Percentiles rank a stretch among this genome's conserved stretches.
Conservation (phyloP, 148 eudicot species). For the Vaccinium corymbosum region DNA sequence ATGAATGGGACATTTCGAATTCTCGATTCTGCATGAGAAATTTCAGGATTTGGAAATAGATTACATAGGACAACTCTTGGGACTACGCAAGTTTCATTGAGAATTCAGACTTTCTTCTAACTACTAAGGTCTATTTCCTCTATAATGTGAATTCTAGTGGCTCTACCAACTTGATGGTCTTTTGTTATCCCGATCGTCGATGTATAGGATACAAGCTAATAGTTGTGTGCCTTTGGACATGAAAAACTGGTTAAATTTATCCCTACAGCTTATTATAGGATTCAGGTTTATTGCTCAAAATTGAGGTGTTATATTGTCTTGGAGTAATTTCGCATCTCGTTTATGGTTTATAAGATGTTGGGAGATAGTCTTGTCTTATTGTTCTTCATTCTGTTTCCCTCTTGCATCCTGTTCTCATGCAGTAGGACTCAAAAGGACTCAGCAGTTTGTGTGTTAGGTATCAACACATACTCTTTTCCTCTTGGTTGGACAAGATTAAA, state of each 20-base stretch:
- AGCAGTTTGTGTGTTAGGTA: neutral
- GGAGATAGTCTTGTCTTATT: neutral
- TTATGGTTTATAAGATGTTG: neutral
- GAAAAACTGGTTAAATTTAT: neutral
- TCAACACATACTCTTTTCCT: neutral
- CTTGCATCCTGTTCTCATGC: neutral
- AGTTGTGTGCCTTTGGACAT: neutral
- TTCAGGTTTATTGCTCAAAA: neutral
- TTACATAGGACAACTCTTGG: neutral
- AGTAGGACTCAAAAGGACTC: neutral
- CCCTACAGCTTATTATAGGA: neutral
- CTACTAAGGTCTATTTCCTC: neutral
- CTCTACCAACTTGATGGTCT: neutral
- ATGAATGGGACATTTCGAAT: neutral
- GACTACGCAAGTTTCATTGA: neutral
- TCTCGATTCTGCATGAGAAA: neutral
- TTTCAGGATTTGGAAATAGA: neutral
- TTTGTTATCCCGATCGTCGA: neutral
- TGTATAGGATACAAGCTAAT: neutral
- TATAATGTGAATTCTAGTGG: neutral
- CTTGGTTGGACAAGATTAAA: neutral
- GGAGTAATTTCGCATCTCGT: neutral
- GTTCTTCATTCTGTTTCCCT: neutral
- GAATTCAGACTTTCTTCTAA: neutral
- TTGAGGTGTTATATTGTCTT: neutral